Base-by-base conservation (phyloP, 345 rosid species). In the Euphorbia tirucalli region DNA sequence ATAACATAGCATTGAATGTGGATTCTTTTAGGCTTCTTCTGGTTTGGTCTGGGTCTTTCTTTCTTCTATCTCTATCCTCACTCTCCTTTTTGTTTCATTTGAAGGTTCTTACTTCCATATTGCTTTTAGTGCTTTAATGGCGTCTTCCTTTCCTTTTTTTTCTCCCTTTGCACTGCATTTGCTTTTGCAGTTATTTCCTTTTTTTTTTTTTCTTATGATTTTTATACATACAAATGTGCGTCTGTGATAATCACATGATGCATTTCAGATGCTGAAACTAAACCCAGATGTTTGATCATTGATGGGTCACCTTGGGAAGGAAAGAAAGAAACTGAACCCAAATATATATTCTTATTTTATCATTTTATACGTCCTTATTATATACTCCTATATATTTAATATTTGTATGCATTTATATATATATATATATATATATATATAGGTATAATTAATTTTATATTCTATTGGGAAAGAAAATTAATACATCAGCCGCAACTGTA, bases 401-500 rank as follows among this genome's bases (percentile, higher is more conserved):
- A n/a, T n/a, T n/a, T n/a, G n/a, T n/a, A n/a, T n/a, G n/a, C n/a
- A n/a, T n/a, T n/a, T n/a, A n/a, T n/a, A n/a, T n/a, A n/a, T n/a
- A n/a, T n/a, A n/a, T n/a, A n/a, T n/a, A n/a, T n/a, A n/a, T n/a
- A n/a, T n/a, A n/a, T n/a, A n/a, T n/a, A n/a, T n/a, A n/a, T n/a
- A n/a, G n/a, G n/a, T n/a, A n/a, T n/a, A n/a, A n/a, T n/a, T n/a
- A n/a, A n/a, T 19, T 46, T 11, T 58, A 60, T 59, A 24, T 58
- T 32, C 73, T 65, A 74, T 73, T 71, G 84, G 82, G 65, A 74
- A 83, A 73, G 74, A 68, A 79, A 61, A 71, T 44, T 43, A 77
- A 73, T 76, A 64, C 76, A 84, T 84, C 73, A 75, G 71, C 80
- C 73, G 74, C 68, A 74, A 73, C 75, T 66, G 69, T 77, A 44